A percentile compares a stretch with the other conserved stretches of the same genome.
Conservation (phyloP, 2,329 filamentous ascomycete genomes). For the Fusarium anguioides region DNA sequence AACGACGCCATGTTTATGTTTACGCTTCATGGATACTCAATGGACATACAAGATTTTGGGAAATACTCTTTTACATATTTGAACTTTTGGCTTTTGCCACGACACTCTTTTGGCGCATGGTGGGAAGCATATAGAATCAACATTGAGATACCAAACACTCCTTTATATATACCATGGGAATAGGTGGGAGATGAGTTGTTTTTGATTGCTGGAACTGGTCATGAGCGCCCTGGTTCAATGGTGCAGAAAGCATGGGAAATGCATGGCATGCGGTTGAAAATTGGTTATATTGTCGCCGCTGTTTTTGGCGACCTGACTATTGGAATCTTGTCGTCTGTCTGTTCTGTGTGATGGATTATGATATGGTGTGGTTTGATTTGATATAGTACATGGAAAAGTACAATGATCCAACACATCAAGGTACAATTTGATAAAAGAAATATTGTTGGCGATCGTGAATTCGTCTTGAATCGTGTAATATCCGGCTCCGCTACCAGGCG, state of each 20-base stretch:
- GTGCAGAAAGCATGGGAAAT: background rate
- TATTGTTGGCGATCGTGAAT: conserved; percentile 6
- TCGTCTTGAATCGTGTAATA: conserved; percentile 16
- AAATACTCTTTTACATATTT: conserved; percentile 17
- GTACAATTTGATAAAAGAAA: background rate
- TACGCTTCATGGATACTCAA: conserved; percentile 36
- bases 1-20: conserved; percentile 32
- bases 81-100: conserved; percentile 25
- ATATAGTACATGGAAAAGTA: background rate
- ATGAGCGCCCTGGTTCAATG: conserved; percentile 16
- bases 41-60: conserved; percentile 11
- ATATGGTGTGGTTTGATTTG: background rate
- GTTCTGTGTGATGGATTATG: background rate
- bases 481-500: conserved; percentile 14
- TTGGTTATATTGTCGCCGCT: conserved; percentile 21
- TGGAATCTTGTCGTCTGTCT: conserved; percentile 10
- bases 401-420: background rate
- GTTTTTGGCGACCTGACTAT: conserved; percentile 22
- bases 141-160: conserved; percentile 44
- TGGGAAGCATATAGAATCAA: conserved; percentile 31
- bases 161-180: conserved; percentile 28
- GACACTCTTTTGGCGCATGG: conserved; percentile 44
- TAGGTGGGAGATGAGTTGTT: background rate
- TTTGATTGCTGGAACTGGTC: background rate
- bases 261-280: conserved; percentile 10